phyloP scores from a whole-genome alignment of 2,329 filamentous ascomycete genomes.

The Penicillium sp. region DNA sequence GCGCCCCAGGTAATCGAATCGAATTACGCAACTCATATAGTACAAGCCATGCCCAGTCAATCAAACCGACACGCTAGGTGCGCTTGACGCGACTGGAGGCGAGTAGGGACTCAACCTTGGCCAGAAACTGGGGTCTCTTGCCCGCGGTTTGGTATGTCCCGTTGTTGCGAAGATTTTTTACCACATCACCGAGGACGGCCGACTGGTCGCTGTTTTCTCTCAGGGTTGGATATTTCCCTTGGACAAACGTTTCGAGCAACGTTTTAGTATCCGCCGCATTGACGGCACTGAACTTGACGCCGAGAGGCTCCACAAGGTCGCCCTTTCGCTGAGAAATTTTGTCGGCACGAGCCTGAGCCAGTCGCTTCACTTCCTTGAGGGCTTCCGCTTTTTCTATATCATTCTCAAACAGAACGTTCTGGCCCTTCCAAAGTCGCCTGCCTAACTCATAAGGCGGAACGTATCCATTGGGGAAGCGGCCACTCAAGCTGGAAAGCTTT shows the following conservation, averaged over 20 bases:
- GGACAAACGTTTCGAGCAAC: conserved; percentile 33
- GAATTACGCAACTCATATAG: conserved; percentile 17
- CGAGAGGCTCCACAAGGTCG: conserved; percentile 36
- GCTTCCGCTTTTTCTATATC: conserved; percentile 39
- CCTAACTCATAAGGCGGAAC: conserved; percentile 38
- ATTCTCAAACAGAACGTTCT: conserved; percentile 39
- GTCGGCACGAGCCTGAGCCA: conserved; percentile 35
- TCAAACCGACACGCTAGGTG: no score
- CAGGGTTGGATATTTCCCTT: conserved; percentile 34
- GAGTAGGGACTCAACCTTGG: conserved; percentile 40
- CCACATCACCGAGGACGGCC: conserved; percentile 33
- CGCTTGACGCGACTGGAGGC: conserved; percentile 29
- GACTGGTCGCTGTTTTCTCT: conserved; percentile 19
- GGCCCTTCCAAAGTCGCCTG: conserved; percentile 36
- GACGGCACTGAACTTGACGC: conserved; percentile 29
- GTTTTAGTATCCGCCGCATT: conserved; percentile 25
- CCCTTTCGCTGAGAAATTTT: conserved; percentile 38
- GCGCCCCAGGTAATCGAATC: no score
- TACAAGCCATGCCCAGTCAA: conserved; percentile 18
- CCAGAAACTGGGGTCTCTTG: conserved; percentile 38
- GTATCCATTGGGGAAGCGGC: conserved; percentile 36
- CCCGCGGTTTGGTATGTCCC: conserved; percentile 39
- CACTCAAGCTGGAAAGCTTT: conserved; percentile 37
- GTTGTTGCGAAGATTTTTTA: conserved; percentile 41
- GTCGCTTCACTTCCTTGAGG: conserved; percentile 34